Conservation (phyloP, 1,284 basidiomycete genomes). For the Cutaneotrichosporon daszewskae region DNA sequence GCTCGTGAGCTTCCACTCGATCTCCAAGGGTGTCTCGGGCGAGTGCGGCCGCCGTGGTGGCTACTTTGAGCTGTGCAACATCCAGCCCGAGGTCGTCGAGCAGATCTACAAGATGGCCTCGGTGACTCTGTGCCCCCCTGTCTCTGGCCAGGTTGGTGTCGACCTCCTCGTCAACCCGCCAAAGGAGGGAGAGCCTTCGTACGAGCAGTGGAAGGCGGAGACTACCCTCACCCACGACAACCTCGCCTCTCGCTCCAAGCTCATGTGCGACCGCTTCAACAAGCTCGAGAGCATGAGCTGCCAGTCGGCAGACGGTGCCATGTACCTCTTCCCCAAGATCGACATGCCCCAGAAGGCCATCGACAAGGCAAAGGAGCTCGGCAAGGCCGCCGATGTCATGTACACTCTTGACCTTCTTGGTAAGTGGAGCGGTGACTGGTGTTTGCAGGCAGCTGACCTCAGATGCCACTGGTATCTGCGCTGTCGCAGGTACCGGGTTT, state of each 20-base stretch:
- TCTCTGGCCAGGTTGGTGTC: slow-evolving; percentile 74
- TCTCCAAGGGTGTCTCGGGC: slow-evolving; percentile 87
- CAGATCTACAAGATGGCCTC: slow-evolving; percentile 93
- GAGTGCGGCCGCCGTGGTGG: slow-evolving; percentile 91
- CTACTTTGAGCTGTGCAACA: slow-evolving; percentile 84
- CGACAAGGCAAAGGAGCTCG: slow-evolving; percentile 62
- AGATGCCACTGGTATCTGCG: slow-evolving; percentile 84
- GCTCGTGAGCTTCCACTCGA: slow-evolving; percentile 89
- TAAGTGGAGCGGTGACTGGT: slow-evolving; percentile 20
- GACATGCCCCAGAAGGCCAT: slow-evolving; percentile 65
- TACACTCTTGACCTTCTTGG: slow-evolving; percentile 75
- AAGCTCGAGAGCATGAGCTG: slow-evolving; percentile 73
- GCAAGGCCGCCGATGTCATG: slow-evolving; percentile 78
- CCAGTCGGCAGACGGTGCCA: slow-evolving; percentile 74
- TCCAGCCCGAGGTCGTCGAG: slow-evolving; percentile 66
- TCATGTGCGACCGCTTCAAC: slow-evolving; percentile 73
- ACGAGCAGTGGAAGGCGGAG: slow-evolving; percentile 72
- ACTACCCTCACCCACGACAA: slow-evolving; percentile 69
- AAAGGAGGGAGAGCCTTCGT: slow-evolving; percentile 64
- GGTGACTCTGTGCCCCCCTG: slow-evolving; percentile 79
- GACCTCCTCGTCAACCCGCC: slow-evolving; percentile 87
- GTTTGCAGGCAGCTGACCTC: neutral
- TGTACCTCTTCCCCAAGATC: slow-evolving; percentile 79
- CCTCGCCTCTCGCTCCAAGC: slow-evolving; percentile 62
- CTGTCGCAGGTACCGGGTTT: slow-evolving; percentile 85